These are phyloP conservation scores for Trichoderma guizhouense DNA, from an alignment of 2,329 filamentous ascomycete genomes.

Conservation along the genomic window DNA sequence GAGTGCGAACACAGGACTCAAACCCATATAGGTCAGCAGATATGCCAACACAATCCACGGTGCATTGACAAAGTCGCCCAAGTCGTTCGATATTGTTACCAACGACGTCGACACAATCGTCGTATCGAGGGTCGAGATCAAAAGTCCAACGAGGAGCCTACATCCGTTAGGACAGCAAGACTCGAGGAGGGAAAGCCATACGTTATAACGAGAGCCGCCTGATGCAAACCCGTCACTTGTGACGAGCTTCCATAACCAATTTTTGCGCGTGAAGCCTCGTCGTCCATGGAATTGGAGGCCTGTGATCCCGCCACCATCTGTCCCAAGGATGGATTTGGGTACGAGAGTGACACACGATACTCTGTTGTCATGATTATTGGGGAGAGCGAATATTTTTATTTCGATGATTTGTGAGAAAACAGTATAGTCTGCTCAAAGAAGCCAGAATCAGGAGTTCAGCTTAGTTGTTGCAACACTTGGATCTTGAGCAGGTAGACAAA, in stretches of 20 bases:
- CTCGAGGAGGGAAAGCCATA: slow-evolving; percentile 10
- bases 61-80: slow-evolving; percentile 49
- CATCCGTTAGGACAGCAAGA: background rate
- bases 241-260: background rate
- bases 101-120: slow-evolving; percentile 58
- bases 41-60: slow-evolving; percentile 57
- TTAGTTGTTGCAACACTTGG: background rate
- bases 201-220: slow-evolving; percentile 20
- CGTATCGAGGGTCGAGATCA: slow-evolving; percentile 56
- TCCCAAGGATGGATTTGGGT: slow-evolving; percentile 33
- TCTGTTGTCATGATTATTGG: slow-evolving; percentile 26
- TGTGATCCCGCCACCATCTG: slow-evolving; percentile 27
- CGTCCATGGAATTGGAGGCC: slow-evolving; percentile 1
- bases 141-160: slow-evolving; percentile 50
- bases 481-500: background rate
- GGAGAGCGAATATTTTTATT: background rate
- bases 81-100: slow-evolving; percentile 52
- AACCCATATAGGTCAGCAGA: slow-evolving; percentile 55
- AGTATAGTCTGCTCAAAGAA: background rate
- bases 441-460: background rate
- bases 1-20: slow-evolving; percentile 14
- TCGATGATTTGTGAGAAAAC: background rate
- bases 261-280: background rate
- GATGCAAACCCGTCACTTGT: slow-evolving; percentile 11
- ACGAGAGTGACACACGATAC: slow-evolving; percentile 32